Percentiles rank a stretch among this genome's conserved stretches.
Evolutionary conservation across 495 filamentous ascomycete genomes (phyloP).

Genomic region (Oidiodendron maius): DNA sequence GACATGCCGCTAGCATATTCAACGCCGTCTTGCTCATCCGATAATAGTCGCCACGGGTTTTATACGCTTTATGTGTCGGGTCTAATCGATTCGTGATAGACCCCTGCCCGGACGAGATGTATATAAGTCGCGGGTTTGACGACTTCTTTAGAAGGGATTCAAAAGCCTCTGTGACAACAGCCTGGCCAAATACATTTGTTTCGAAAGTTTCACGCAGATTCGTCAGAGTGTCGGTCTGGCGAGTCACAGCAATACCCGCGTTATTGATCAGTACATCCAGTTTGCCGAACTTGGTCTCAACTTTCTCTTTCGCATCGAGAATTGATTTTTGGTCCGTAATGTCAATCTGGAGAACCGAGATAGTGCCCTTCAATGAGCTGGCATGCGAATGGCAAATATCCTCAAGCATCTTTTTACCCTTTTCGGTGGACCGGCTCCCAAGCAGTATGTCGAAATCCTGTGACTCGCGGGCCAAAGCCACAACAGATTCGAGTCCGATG

Average conservation of each 20-base stretch:
- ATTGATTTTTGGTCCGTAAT: constrained; percentile 38
- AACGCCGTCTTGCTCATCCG: constrained; percentile 21
- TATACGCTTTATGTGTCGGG: constrained; percentile 3
- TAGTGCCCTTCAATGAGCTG: constrained; percentile 21
- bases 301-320: constrained; percentile 23
- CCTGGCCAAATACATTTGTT: constrained; percentile 33
- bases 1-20: constrained; percentile 21
- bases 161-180: constrained; percentile 32
- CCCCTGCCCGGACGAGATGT: constrained; percentile 32
- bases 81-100: constrained; percentile 24
- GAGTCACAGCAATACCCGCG: constrained; percentile 33
- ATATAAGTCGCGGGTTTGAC: constrained; percentile 27
- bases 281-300: constrained; percentile 26
- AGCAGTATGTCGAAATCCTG: constrained; percentile 31
- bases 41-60: constrained; percentile 9
- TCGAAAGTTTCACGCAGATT: constrained; percentile 29
- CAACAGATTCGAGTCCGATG: constrained; percentile 35
- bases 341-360: constrained; percentile 30
- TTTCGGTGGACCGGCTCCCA: constrained; percentile 24
- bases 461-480: constrained; percentile 25
- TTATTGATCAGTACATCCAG: constrained; percentile 59
- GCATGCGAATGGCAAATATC: constrained; percentile 14
- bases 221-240: background rate
- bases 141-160: constrained; percentile 31
- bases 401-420: constrained; percentile 24